Evolutionary conservation across 75 land plant genomes (phyloP).

Genomic region (Gnetum montanum): DNA sequence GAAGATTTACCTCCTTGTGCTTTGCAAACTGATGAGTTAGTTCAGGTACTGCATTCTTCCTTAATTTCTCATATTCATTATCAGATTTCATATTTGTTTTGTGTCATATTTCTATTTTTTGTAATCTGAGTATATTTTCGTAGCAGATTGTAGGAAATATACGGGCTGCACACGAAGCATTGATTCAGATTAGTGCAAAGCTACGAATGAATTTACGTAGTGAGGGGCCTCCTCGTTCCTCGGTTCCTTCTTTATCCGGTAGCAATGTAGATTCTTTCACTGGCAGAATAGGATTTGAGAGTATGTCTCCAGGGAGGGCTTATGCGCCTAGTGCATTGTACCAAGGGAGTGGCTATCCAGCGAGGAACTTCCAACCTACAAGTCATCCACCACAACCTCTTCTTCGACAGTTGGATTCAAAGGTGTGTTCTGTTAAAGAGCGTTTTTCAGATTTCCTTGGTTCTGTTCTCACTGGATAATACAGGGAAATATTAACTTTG

Average conservation of each 20-base stretch:
- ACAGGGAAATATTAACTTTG: too few species aligned
- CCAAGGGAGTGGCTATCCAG: background rate
- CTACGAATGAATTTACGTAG: constrained; percentile 11
- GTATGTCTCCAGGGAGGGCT: background rate
- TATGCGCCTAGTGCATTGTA: background rate
- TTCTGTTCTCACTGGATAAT: too few species aligned
- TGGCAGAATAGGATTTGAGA: constrained; percentile 3
- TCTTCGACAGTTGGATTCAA: too few species aligned
- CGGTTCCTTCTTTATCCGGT: constrained; percentile 4
- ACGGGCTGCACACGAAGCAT: constrained; percentile 18
- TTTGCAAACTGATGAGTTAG: constrained; percentile 36
- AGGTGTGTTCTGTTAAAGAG: too few species aligned
- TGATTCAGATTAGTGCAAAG: constrained; percentile 18
- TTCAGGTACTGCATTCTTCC: constrained; percentile 27
- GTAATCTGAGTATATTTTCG: background rate
- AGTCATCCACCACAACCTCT: too few species aligned
- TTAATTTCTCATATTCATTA: background rate
- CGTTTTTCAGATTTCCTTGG: too few species aligned
- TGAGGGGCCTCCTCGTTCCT: constrained; percentile 4
- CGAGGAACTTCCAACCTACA: too few species aligned
- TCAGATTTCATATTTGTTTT: background rate
- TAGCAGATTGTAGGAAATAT: constrained; percentile 27
- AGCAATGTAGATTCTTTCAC: background rate
- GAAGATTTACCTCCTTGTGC: constrained; percentile 48
- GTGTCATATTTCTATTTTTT: background rate